A percentile compares a stretch with the other conserved stretches of the same genome.
These are phyloP conservation scores for Aspergillus oerlinghausenensis DNA, from an alignment of 2,329 filamentous ascomycete genomes.

Conservation along the genomic window DNA sequence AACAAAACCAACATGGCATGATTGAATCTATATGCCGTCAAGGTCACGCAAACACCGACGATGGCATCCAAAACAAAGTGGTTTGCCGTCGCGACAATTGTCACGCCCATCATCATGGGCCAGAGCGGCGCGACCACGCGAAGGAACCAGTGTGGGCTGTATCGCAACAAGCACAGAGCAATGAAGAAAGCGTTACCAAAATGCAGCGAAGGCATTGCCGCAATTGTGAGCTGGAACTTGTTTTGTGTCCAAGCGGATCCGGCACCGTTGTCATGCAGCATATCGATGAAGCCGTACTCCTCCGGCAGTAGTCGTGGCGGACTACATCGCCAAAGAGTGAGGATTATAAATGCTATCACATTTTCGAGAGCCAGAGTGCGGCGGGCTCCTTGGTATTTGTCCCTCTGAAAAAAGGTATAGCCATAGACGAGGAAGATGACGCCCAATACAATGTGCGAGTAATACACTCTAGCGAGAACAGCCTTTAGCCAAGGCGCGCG, in stretches of 20 bases:
- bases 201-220: conserved; percentile 48
- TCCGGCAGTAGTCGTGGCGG: conserved; percentile 48
- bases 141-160: conserved; percentile 39
- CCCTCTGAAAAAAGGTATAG: conserved; percentile 43
- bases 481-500: conserved; percentile 35
- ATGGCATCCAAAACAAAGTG: conserved; percentile 65
- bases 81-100: conserved; percentile 64
- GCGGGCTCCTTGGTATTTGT: conserved; percentile 40
- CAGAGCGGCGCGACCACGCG: conserved; percentile 39
- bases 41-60: conserved; percentile 48
- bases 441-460: conserved; percentile 45
- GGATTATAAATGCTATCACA: conserved; percentile 45
- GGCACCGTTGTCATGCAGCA: conserved; percentile 33
- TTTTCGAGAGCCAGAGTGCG: conserved; percentile 49
- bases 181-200: conserved; percentile 38
- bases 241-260: conserved; percentile 42
- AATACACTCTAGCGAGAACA: conserved; percentile 42
- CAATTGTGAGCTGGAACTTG: conserved; percentile 45
- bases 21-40: conserved; percentile 19
- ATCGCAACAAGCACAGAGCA: conserved; percentile 28
- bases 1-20: conserved; percentile 18
- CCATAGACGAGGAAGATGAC: conserved; percentile 46
- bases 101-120: conserved; percentile 44
- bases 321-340: conserved; percentile 46
- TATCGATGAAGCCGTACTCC: conserved; percentile 43